Evolutionary conservation across 805 yeast genomes (phyloP).

Genomic region (Yamadazyma olivae): DNA sequence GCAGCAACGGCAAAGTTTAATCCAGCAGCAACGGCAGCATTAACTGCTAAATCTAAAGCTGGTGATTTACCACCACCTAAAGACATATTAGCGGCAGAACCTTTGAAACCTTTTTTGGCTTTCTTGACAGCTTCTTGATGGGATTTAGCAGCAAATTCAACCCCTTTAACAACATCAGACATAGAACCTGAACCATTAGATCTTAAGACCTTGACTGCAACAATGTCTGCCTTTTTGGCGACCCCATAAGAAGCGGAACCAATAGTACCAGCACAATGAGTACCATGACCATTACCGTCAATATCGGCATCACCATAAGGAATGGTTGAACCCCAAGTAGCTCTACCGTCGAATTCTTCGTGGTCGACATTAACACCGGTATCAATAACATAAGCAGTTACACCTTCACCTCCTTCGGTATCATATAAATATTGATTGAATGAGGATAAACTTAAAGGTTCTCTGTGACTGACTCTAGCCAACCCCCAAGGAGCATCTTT

Average conservation of each 20-base stretch:
- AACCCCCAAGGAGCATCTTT: constrained; percentile 94
- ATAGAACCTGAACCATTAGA: constrained; percentile 81
- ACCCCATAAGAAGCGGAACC: constrained; percentile 80
- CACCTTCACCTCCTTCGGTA: constrained; percentile 75
- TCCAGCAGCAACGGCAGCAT: constrained; percentile 87
- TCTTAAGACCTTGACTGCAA: constrained; percentile 81
- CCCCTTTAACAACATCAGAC: constrained; percentile 83
- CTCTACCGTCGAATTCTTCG: constrained; percentile 79
- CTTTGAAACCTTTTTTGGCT: constrained; percentile 66
- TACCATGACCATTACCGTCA: constrained; percentile 94
- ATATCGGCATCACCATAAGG: constrained; percentile 66
- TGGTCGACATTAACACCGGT: constrained; percentile 82
- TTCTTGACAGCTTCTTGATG: constrained; percentile 55
- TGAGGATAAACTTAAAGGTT: constrained; percentile 61
- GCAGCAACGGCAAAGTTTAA: constrained; percentile 94
- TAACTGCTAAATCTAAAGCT: constrained; percentile 80
- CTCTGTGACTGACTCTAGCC: constrained; percentile 84
- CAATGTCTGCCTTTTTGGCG: constrained; percentile 74
- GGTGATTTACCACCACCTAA: constrained; percentile 92
- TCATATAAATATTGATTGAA: constrained; percentile 74
- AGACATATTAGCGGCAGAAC: constrained; percentile 90
- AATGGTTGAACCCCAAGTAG: constrained; percentile 80
- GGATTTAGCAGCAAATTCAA: constrained; percentile 75
- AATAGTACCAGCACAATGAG: constrained; percentile 96
- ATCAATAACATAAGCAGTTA: constrained; percentile 83